Evolutionary conservation across 148 eudicot genomes (phyloP).

Genomic region (Rhododendron ferrugineum): DNA sequence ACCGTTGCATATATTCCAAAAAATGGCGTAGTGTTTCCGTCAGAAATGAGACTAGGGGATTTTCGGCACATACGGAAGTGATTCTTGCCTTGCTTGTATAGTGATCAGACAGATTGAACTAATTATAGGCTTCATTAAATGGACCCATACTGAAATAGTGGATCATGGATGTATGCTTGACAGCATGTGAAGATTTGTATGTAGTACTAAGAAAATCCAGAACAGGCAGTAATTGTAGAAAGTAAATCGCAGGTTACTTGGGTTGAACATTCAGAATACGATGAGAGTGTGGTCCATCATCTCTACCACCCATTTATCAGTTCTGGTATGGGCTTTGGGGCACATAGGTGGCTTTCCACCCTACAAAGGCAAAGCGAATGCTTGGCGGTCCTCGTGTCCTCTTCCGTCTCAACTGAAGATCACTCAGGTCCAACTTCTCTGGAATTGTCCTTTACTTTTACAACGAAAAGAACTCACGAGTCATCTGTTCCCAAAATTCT

Average conservation of each 20-base stretch:
- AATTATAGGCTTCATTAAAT: too few relatives aligned
- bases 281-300: conserved; percentile 41
- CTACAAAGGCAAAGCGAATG: conserved; percentile 59
- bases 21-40: too few relatives aligned
- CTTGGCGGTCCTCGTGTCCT: conserved; percentile 29
- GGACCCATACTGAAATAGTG: too few relatives aligned
- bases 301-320: conserved; percentile 49
- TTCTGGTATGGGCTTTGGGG: conserved; percentile 73
- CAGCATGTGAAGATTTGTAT: neutral
- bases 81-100: too few relatives aligned
- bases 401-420: conserved; percentile 23
- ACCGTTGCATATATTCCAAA: too few relatives aligned
- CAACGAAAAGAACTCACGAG: neutral
- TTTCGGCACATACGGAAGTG: too few relatives aligned
- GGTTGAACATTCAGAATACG: conserved; percentile 77
- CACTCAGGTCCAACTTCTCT: conserved; percentile 21
- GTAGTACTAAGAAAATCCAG: neutral
- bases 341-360: conserved; percentile 64
- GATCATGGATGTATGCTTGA: too few relatives aligned
- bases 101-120: too few relatives aligned
- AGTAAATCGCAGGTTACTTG: conserved; percentile 64
- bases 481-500: neutral
- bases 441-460: conserved; percentile 3
- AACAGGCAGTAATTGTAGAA: neutral
- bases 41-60: too few relatives aligned